Percentiles rank a stretch among this genome's conserved stretches.
phyloP scores from a whole-genome alignment of 306 rosid species.

The cucumber (Cucumis sativus) region DNA sequence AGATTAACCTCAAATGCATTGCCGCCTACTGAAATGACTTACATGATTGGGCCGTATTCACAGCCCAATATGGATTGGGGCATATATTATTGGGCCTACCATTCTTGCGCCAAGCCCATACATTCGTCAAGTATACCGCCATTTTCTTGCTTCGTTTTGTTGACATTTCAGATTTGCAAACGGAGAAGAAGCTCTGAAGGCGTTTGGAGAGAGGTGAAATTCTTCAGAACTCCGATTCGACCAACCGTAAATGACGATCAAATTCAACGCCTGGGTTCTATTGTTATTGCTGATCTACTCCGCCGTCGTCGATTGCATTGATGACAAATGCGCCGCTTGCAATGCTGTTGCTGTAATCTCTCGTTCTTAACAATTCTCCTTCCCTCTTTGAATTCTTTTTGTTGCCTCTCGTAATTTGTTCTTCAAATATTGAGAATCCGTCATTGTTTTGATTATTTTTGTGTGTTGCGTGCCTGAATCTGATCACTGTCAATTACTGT shows the following conservation, averaged over 20 bases:
- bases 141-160: slow-evolving; percentile 1
- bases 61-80: neutral
- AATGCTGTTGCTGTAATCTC: slow-evolving; percentile 67
- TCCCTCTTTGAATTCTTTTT: neutral
- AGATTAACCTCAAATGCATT: neutral
- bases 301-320: slow-evolving; percentile 31
- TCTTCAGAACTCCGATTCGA: neutral
- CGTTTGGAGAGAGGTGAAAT: neutral
- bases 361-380: neutral
- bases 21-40: neutral
- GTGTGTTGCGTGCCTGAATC: neutral
- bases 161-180: neutral
- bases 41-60: too few relatives aligned
- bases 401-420: neutral
- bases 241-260: slow-evolving; percentile 12
- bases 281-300: slow-evolving; percentile 23
- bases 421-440: neutral
- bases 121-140: neutral
- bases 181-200: neutral
- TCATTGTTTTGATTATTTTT: neutral
- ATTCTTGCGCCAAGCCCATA: neutral
- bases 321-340: slow-evolving; percentile 89
- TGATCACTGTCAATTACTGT: neutral
- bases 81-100: neutral
- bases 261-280: slow-evolving; percentile 21